Evolutionary conservation across 768 basidiomycete genomes (phyloP), one percentile per base, ranked within the genome.

Genomic region (Naematelia encephala): DNA sequence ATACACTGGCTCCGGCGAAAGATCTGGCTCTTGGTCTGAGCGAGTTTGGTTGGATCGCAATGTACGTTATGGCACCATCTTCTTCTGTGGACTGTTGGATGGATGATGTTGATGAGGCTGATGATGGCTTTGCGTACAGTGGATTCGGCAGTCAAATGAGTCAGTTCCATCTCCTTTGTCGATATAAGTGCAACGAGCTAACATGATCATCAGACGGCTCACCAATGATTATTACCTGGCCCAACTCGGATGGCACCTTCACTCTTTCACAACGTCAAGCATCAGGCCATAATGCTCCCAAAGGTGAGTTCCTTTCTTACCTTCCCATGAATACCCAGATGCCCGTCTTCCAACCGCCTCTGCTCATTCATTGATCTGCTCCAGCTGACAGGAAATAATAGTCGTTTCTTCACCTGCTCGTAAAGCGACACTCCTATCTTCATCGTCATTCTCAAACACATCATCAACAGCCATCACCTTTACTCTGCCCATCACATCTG

Each of bases 221-320:
- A 3, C 74, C 72, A 1, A 87, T 89, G 86, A 84, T 89, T 59
- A 85, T 88, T 27, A 82, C 85, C 80, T 89, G 87, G 87, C 78
- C 82, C 5, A 86, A 87, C 68, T 72, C 76, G 13, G 84, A 87
- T 63, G 84, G 84, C 10, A 73, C 79, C 21, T 78, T 87, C 58
- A 87, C 86, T 12, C 74, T 89, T 22, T 87, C 86, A 5, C 87
- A 89, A 68, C 82, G 87, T 19, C 77, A 73, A 27, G 84, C 87
- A 0, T 63, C 80, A 1, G 69, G 66, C 4, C 79, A 86, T 60
- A 78, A 80, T 3, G 82, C 83, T 83, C 87, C 87, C 4, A 81
- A 78, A 13, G 81, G 85, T 51, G 84, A 81, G 85, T 58, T 60
- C 79, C 23, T 82, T 83, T 59, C 66, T 80, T 69, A 12, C 3